Base-by-base conservation (phyloP, 2,329 filamentous ascomycete genomes). In the Pseudogymnoascus sp. region DNA sequence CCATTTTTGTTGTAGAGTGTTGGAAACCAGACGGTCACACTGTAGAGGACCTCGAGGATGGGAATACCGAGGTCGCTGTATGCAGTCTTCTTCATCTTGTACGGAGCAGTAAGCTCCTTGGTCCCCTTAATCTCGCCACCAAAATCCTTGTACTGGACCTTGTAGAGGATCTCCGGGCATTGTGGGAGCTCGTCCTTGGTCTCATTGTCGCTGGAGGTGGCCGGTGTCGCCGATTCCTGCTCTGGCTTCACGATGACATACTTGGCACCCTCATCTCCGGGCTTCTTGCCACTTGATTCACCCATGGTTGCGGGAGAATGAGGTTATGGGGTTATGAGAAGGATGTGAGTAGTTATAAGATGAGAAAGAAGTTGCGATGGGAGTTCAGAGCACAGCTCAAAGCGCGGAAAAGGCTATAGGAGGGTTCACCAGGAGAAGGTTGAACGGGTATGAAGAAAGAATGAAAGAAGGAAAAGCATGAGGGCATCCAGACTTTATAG, bases 71-170 rank as follows among this genome's bases (percentile, higher is more conserved):
- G 56, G 52, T 64, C 59, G 15, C 60, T 62, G 60, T 65, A 65
- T 52, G 62, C 58, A 7, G 64, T 61, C 26, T 63, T 63, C 57
- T 65, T 65, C 34, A 65, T 55, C 38, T 65, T 65, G 12, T 65
- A 65, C 45, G 64, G 64, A 6, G 62, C 63, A 34, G 62, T 61
- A 13, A 65, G 38, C 5, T 63, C 35, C n/a, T 65, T 65, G 2
- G 63, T 65, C 13, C 63, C 64, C 23, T 65, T 65, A 12, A 65
- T 65, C 21, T 65, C 64, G 9, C 64, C 64, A 13, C 37, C 55
- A 38, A 63, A 60, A 56, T 65, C 63, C 35, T 65, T 65, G 38
- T 65, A 65, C 28, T 65, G 63, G 30, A 65, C 64, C 34, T 65
- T 65, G 39, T 65, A 65, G 3, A 65, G 23, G 23, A 65, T 65